Base-by-base conservation (phyloP, 306 rosid genomes). In the Pachyrhizus erosus region DNA sequence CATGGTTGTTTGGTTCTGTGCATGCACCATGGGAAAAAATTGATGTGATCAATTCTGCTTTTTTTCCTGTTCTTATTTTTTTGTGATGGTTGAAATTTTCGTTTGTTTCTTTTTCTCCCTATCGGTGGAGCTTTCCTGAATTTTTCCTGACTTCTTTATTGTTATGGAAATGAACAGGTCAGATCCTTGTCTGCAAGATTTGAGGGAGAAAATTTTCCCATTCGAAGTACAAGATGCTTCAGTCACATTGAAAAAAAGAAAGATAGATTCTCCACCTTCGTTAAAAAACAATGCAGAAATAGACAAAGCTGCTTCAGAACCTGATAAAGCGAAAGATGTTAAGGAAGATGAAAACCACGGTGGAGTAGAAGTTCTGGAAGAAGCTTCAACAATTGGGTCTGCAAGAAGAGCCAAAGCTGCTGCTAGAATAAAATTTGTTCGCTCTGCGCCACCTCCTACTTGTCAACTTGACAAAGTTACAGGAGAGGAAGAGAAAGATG, bases 141-240 rank as follows among this genome's bases (percentile, higher is more conserved):
- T 64, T 62, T 80, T 76, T 39, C 39, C 45, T 43, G 7, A 80
- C 3, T 72, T 29, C 9, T 17, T 21, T 43, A 8, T 15, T 55
- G 40, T 76, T 39, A 78, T 74, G 31, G 29, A 60, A 51, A 72
- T 84, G 20, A 70, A 34, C 91, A 93, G 97, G 88, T 0, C 78
- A 1, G 97, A 93, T 76, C 67, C 70, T 40, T 48, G 2, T 65
- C 62, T 78, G 43, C 88, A 84, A 83, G 77, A 27, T 39, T 33
- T 93, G 79, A 86, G 84, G 71, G 80, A 52, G 12, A 89, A 71
- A 67, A 9, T 93, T 70, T 62, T 91, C 73, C 84, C 87, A 8
- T 0, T 6, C 39, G 65, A 64, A 75, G 84, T 17, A 12, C 54
- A 68, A 68, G 75, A 6, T 31, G 34, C 77, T 81, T 60, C 85